Evolutionary conservation across 2,329 filamentous ascomycete species (phyloP), one percentile per base, ranked within the genome.

Genomic region (Xylariales sp.): DNA sequence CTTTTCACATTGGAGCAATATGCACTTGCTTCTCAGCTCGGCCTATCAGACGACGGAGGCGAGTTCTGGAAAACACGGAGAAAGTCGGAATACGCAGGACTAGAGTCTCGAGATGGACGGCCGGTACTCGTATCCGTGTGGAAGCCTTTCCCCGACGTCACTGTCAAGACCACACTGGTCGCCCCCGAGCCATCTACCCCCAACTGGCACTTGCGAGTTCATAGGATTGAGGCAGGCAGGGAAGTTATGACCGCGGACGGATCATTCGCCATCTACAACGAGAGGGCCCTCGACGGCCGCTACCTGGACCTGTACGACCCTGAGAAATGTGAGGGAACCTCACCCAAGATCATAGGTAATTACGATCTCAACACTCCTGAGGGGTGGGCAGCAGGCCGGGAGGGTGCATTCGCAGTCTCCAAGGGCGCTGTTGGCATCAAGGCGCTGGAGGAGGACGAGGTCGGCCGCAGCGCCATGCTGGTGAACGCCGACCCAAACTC

Each of bases 41-140:
- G 85, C 1, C 63, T 91, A 3, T 88, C 83, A 2, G 84, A 88
- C 49, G 85, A 89, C 56, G 81, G 74, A 15, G 85, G 85, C 24
- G 85, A 89, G 59, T 78, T 81, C 46, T 91, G 86, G 86, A 86
- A 88, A 59, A 78, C 85, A 40, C 71, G 85, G n/a, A 67, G 84
- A 23, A 66, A 81, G 17, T 83, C 77, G n/a, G 68, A 80, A 31
- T 76, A 84, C 48, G 75, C 81, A 0, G 67, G 66, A 1, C 73
- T 89, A 39, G 74, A 84, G 49, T 62, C 69, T 12, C 68, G 74
- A 13, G 71, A 72, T 14, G 67, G 60, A 17, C 61, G 47, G 14
- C 76, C 82, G 0, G 74, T 87, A 2, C 65, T 90, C 10, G 75
- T 83, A 6, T 87, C 82, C 0, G 65, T 69, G 19, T 89, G 85